Percentiles rank a stretch among this genome's conserved stretches.
Evolutionary conservation across 2,329 filamentous ascomycete genomes (phyloP).

Genomic region (Cadophora luteo-olivacea): DNA sequence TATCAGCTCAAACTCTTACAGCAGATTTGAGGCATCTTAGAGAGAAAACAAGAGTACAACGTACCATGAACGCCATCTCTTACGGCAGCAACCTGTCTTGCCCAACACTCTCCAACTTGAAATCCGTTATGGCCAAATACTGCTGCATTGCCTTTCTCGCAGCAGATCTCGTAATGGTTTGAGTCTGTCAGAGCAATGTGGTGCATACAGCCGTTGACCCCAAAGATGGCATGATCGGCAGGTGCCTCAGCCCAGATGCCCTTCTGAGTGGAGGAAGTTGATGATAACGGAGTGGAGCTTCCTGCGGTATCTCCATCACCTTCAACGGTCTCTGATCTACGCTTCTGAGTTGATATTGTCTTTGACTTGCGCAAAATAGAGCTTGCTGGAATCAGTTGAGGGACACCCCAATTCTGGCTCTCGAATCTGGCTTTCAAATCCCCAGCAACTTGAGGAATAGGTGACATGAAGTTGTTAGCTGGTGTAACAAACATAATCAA

Average conservation of each 20-base stretch:
- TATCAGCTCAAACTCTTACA: not conserved
- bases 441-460: not conserved
- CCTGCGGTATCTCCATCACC: no score
- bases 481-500: not conserved
- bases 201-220: not conserved
- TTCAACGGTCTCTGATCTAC: no score
- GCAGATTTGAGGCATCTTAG: not conserved
- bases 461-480: not conserved
- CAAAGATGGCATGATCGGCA: not conserved
- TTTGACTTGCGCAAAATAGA: no score
- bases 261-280: no score
- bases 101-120: not conserved
- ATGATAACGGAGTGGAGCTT: no score
- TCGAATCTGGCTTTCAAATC: not conserved
- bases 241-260: not conserved
- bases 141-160: not conserved
- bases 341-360: no score
- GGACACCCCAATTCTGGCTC: slow-evolving; percentile 1
- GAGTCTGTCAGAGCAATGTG: not conserved
- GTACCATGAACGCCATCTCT: slow-evolving; percentile 19
- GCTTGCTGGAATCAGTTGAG: not conserved
- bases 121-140: slow-evolving; percentile 16
- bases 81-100: slow-evolving; percentile 12
- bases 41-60: not conserved
- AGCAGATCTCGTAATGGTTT: not conserved